Base-by-base conservation (phyloP, 2,329 filamentous ascomycete genomes). In the Albifimbria verrucaria region DNA sequence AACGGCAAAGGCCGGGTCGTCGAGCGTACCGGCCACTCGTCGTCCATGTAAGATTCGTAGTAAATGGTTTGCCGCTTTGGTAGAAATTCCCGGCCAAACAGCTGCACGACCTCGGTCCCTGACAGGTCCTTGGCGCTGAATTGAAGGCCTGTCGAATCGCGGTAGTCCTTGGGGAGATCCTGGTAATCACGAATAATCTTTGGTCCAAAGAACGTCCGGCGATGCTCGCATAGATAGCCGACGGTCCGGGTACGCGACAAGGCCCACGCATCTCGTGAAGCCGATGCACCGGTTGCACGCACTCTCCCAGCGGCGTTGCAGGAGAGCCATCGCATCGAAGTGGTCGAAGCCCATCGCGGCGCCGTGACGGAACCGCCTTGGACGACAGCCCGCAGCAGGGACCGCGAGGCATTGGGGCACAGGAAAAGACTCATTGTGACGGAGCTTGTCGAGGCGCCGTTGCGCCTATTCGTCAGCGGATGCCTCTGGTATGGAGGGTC, bases 11-110 rank as follows among this genome's bases (percentile, higher is more conserved):
- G 69, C 71, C 2, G 83, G 83, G 61, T 87, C 84, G 11, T 83
- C 77, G 42, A 87, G 71, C 3, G 83, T 86, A 28, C 85, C 85
- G 7, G 84, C 82, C 21, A 88, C 82, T 41, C 85, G 75, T 32
- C 83, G 77, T 9, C 84, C 85, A 62, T 88, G 85, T 12, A 87
- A 67, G 48, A 87, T 80, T 50, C 74, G 72, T 48, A 87, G 67
- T 43, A 87, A 66, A 44, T 68, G 69, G 62, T 86, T 86, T 20
- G 77, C 84, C 5, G 65, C 61, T 3, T 61, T 57, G 1, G 72
- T 64, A 54, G 71, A 67, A 45, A 85, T 70, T 12, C 70, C 68
- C 5, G 72, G 61, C 2, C 81, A 80, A 55, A 87, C 36, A 85
- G 71, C 10, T 58, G 55, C 17, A 70, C 60, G 6, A 76, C 71